These are phyloP conservation scores for Chytriomyces sp. DNA, from an alignment of 192 early-diverging fungal genomes.

Conservation along the genomic window DNA sequence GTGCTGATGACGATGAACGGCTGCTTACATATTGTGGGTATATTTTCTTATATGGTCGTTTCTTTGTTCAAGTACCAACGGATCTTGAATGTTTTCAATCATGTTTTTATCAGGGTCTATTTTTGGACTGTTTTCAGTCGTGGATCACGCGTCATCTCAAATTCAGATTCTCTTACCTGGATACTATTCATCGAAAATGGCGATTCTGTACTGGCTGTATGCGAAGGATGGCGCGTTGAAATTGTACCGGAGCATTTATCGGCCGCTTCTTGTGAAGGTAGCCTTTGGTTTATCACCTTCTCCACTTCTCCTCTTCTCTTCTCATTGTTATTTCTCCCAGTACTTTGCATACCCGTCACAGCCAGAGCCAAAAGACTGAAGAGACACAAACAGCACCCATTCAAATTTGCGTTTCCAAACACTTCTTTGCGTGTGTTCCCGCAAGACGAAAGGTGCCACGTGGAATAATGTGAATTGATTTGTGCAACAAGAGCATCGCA, in stretches of 20 bases:
- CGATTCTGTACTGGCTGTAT: slow-evolving; percentile 54
- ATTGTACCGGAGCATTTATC: slow-evolving; percentile 45
- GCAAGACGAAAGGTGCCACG: too few relatives aligned
- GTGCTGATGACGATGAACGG: slow-evolving; percentile 55
- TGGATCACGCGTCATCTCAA: slow-evolving; percentile 40
- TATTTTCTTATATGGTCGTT: neutral
- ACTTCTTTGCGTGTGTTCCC: too few relatives aligned
- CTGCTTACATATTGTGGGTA: slow-evolving; percentile 63
- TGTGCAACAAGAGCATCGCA: too few relatives aligned
- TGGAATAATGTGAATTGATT: too few relatives aligned
- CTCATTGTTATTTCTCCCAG: neutral
- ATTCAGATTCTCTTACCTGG: slow-evolving; percentile 39
- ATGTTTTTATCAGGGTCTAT: slow-evolving; percentile 46
- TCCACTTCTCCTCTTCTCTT: too few relatives aligned
- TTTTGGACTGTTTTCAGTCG: slow-evolving; percentile 52
- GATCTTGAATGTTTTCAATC: neutral
- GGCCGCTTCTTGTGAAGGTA: slow-evolving; percentile 46
- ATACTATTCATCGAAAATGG: slow-evolving; percentile 56
- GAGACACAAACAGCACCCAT: neutral
- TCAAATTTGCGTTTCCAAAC: too few relatives aligned
- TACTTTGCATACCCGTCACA: neutral
- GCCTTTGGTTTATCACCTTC: neutral
- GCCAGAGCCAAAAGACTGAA: neutral
- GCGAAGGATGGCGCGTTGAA: slow-evolving; percentile 47
- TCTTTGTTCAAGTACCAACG: slow-evolving; percentile 1